Evolutionary conservation across 2,329 filamentous ascomycete species (phyloP).

Genomic region (Fusarium clavum): DNA sequence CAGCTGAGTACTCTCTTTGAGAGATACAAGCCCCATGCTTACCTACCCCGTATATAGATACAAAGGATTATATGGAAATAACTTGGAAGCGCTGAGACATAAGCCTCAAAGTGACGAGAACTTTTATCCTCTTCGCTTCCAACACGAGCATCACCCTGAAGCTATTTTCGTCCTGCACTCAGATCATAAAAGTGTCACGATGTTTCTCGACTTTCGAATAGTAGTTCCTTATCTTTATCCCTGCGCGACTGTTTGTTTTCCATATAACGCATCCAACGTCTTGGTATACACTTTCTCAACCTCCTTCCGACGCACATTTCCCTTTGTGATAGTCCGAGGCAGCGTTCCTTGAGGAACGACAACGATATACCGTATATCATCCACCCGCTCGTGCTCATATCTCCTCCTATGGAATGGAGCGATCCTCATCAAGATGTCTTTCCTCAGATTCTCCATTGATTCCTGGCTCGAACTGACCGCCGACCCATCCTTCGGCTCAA

Average conservation of each 20-base stretch:
- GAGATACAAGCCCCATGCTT: background rate
- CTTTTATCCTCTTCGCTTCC: fast-evolving
- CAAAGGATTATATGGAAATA: background rate
- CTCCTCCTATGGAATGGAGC: constrained; percentile 36
- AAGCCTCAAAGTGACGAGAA: background rate
- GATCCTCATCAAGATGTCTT: constrained; percentile 31
- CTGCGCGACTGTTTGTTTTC: background rate
- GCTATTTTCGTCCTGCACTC: background rate
- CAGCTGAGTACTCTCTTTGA: background rate
- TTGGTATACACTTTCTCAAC: constrained; percentile 19
- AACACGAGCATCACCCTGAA: background rate
- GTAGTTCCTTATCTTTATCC: fast-evolving
- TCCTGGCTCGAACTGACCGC: too few species aligned
- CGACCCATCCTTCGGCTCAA: constrained; percentile 25
- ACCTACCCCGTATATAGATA: background rate
- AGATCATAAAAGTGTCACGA: fast-evolving
- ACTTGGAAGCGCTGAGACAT: background rate
- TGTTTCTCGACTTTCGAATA: background rate
- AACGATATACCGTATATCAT: constrained; percentile 28
- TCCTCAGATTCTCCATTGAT: background rate
- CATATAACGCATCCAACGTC: constrained; percentile 8
- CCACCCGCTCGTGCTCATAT: constrained; percentile 39
- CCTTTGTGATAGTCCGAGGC: constrained; percentile 35
- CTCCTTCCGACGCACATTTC: constrained; percentile 32
- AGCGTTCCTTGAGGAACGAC: constrained; percentile 26